Percentiles rank a stretch among this genome's conserved stretches.
Conservation (phyloP, 352 stramenopile species). For the Lagenidium giganteum region DNA sequence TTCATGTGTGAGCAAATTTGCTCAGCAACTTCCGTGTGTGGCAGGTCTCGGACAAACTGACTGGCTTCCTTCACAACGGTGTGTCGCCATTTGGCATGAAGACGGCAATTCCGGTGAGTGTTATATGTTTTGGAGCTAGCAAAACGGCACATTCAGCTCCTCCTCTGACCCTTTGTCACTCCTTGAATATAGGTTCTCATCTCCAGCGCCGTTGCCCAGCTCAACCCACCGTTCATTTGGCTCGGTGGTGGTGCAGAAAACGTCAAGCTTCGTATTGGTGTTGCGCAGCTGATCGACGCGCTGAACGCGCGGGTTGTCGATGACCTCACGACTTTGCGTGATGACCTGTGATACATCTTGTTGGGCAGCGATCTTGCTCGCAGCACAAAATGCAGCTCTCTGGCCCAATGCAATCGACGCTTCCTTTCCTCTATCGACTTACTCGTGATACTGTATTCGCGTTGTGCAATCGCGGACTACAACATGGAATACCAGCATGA, state of each 20-base stretch:
- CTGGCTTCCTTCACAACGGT: constrained; percentile 72
- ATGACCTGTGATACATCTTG: constrained; percentile 13
- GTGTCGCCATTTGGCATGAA: constrained; percentile 73
- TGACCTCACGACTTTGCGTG: constrained; percentile 39
- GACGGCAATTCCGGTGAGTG: constrained; percentile 38
- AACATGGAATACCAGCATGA: no score
- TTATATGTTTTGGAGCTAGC: no score
- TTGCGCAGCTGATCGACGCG: constrained; percentile 39
- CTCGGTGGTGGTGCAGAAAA: constrained; percentile 58
- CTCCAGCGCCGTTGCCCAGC: constrained; percentile 28
- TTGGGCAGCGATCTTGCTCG: no score
- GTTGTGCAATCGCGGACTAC: no score
- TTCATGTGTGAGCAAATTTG: not conserved
- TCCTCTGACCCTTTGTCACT: not conserved
- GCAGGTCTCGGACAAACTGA: constrained; percentile 50
- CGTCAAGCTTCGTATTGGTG: constrained; percentile 64
- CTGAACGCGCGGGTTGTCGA: constrained; percentile 38
- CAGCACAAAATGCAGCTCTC: no score
- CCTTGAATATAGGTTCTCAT: constrained; percentile 38
- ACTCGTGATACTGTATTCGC: no score
- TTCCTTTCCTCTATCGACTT: no score
- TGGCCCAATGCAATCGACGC: no score
- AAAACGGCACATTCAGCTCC: not conserved
- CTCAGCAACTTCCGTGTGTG: not conserved
- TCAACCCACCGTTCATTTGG: constrained; percentile 54